A percentile compares a stretch with the other conserved stretches of the same genome.
These are phyloP conservation scores for Boletus rex-veris DNA, from an alignment of 768 basidiomycete genomes.

Conservation along the genomic window DNA sequence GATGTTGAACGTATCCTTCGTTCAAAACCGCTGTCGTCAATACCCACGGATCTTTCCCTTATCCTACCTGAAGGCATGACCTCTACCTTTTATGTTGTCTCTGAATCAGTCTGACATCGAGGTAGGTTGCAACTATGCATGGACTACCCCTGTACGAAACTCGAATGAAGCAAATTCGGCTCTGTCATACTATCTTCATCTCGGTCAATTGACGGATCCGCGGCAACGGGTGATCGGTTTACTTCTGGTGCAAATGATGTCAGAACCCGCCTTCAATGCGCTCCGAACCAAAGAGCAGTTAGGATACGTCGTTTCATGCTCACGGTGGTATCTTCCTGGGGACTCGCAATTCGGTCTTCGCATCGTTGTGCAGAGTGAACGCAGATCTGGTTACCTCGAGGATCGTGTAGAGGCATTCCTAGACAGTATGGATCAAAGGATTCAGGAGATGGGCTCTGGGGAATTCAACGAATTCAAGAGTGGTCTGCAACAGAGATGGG, in stretches of 20 bases:
- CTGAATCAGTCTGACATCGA: conserved; percentile 9
- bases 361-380: conserved; percentile 87
- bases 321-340: conserved; percentile 55
- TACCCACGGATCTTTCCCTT: conserved; percentile 47
- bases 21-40: conserved; percentile 41
- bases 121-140: conserved; percentile 68
- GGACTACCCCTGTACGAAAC: conserved; percentile 69
- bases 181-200: conserved; percentile 80
- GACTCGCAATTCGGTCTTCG: conserved; percentile 71
- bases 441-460: conserved; percentile 65
- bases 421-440: conserved; percentile 59
- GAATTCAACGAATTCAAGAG: conserved; percentile 78
- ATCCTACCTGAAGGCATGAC: conserved; percentile 66
- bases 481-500: conserved; percentile 75
- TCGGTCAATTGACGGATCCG: conserved; percentile 66
- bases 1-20: conserved; percentile 65
- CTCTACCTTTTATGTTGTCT: background rate
- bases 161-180: conserved; percentile 84
- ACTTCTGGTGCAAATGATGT: conserved; percentile 77
- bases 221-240: conserved; percentile 61
- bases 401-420: conserved; percentile 87
- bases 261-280: conserved; percentile 89
- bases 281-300: conserved; percentile 94
- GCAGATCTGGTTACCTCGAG: conserved; percentile 75
- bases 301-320: conserved; percentile 83